Percentiles rank a stretch among this genome's conserved stretches.
Conservation (phyloP, 495 filamentous ascomycete genomes). For the Pyronema omphalodes region DNA sequence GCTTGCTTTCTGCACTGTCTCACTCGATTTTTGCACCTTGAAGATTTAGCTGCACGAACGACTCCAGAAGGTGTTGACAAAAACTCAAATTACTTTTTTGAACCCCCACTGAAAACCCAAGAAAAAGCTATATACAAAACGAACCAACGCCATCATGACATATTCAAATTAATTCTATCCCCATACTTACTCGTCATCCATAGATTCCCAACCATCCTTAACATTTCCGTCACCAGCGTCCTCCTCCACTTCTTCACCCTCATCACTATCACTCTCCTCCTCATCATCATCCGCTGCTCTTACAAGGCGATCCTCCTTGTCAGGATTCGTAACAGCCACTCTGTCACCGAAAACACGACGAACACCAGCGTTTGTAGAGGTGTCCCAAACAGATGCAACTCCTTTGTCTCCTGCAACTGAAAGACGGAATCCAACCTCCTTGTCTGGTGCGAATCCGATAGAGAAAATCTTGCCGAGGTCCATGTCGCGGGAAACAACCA, state of each 20-base stretch:
- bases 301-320: background rate
- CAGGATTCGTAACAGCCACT: conserved; percentile 33
- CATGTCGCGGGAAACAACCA: conserved; percentile 80
- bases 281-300: background rate
- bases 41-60: too few species aligned
- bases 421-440: conserved; percentile 73
- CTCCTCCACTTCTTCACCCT: background rate
- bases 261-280: background rate
- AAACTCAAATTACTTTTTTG: too few species aligned
- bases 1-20: too few species aligned
- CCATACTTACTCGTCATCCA: background rate
- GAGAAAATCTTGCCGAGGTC: conserved; percentile 92
- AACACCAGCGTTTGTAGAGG: conserved; percentile 82
- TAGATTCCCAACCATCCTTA: background rate
- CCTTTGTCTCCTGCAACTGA: conserved; percentile 93
- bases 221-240: background rate
- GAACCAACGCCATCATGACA: too few species aligned
- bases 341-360: conserved; percentile 64
- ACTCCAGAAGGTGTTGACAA: too few species aligned
- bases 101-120: too few species aligned
- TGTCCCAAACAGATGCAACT: conserved; percentile 87
- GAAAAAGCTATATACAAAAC: too few species aligned
- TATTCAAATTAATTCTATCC: too few species aligned
- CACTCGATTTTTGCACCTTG: too few species aligned
- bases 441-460: conserved; percentile 70